These are phyloP conservation scores for Volutella citrinella DNA, from an alignment of 2,329 filamentous ascomycete genomes.

Conservation along the genomic window DNA sequence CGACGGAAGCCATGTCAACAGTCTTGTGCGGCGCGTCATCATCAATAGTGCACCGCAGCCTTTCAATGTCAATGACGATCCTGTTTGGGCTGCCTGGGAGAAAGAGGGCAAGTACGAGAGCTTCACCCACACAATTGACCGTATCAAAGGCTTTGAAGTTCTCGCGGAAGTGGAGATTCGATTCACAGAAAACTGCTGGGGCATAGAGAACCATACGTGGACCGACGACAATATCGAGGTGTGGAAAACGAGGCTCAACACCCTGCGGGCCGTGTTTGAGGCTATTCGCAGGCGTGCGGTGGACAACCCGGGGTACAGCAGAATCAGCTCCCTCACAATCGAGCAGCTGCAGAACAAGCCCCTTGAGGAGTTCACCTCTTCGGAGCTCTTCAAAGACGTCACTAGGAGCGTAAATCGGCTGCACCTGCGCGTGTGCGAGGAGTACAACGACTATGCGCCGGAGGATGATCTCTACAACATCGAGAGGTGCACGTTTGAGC, in stretches of 20 bases:
- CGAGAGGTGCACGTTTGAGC: conserved; percentile 19
- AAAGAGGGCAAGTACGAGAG: background rate
- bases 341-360: conserved; percentile 19
- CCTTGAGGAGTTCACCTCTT: conserved; percentile 8
- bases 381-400: conserved; percentile 6
- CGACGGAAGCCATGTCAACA: background rate
- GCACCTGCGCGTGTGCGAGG: conserved; percentile 12
- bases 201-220: background rate
- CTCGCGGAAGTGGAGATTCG: background rate
- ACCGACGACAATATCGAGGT: background rate
- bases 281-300: background rate
- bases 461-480: conserved; percentile 11
- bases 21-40: background rate
- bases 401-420: conserved; percentile 13
- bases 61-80: background rate
- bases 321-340: background rate
- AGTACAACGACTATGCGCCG: conserved; percentile 11
- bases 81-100: background rate
- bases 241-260: background rate
- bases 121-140: background rate
- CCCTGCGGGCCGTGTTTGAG: conserved; percentile 1
- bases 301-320: background rate
- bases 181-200: background rate
- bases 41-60: background rate
- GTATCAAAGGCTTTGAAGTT: background rate